Conservation (phyloP, 148 eudicot genomes). For the Rhododendron vialii region DNA sequence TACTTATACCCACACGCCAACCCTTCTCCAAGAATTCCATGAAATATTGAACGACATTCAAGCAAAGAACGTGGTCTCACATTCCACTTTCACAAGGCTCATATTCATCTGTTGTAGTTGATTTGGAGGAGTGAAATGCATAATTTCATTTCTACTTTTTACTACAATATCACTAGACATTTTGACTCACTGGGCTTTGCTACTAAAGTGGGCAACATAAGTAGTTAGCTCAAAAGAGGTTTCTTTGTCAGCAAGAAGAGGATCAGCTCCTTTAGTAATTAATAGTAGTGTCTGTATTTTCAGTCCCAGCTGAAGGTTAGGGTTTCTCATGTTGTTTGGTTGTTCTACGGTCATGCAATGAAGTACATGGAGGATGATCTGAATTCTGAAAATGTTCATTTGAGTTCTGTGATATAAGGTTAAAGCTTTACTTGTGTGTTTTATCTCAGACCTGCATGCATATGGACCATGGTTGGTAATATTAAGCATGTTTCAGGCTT, state of each 20-base stretch:
- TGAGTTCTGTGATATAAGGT: not conserved
- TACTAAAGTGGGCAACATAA: not conserved
- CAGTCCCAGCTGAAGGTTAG: not conserved
- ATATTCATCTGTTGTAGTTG: not conserved
- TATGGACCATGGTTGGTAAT: not conserved
- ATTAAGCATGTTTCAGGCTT: not conserved
- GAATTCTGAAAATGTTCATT: not conserved
- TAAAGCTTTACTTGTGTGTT: not conserved
- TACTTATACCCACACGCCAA: not conserved
- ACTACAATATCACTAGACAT: not conserved
- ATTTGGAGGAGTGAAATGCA: not conserved
- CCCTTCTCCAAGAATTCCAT: not conserved
- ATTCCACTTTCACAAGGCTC: not conserved
- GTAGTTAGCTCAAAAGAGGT: not conserved
- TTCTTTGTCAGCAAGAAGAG: not conserved
- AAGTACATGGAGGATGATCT: not conserved
- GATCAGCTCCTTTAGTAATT: not conserved
- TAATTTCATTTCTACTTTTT: not conserved
- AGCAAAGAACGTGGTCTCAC: not conserved
- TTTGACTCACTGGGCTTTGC: not conserved
- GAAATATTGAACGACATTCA: not conserved
- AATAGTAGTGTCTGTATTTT: not conserved
- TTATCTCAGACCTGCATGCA: not conserved
- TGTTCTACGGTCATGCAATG: not conserved
- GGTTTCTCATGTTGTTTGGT: not conserved